Percentiles rank a stretch among this genome's conserved stretches.
Evolutionary conservation across 352 stramenopile species (phyloP).

Genomic region (Phytophthora uliginosa): DNA sequence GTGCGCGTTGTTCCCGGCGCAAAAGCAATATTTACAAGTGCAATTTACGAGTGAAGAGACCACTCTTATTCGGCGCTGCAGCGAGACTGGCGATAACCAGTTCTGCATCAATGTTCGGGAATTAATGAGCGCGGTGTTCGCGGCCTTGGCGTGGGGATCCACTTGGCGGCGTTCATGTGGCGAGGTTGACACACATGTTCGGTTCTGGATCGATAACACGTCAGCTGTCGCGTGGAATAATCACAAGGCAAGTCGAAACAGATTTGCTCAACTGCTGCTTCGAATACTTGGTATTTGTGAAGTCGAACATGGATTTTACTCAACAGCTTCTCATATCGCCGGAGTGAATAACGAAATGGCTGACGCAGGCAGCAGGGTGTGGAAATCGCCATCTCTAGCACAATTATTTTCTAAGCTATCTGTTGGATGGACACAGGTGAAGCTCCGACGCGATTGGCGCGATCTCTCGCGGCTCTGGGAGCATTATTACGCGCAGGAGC

Average conservation of each 20-base stretch:
- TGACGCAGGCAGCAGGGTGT: neutral
- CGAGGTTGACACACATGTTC: neutral
- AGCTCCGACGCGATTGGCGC: no score
- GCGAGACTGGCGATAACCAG: no score
- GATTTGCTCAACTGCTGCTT: neutral
- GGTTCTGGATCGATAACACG: neutral
- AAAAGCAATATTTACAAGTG: neutral
- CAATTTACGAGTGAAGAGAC: neutral
- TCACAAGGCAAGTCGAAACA: neutral
- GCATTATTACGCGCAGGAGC: no score
- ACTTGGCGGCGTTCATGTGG: no score
- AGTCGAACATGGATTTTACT: neutral
- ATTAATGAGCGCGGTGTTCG: no score
- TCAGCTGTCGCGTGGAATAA: neutral
- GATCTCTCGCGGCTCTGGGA: no score
- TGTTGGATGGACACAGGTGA: no score
- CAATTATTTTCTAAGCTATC: no score
- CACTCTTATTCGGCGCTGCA: no score
- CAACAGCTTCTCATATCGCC: neutral
- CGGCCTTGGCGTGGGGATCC: no score
- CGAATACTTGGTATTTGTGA: neutral
- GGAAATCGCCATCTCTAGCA: neutral
- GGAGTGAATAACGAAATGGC: neutral
- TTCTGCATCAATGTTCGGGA: no score
- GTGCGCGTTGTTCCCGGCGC: neutral